Evolutionary conservation across 1,284 basidiomycete species (phyloP), one percentile per base, ranked within the genome.

Genomic region (Veloboletus limbatus): DNA sequence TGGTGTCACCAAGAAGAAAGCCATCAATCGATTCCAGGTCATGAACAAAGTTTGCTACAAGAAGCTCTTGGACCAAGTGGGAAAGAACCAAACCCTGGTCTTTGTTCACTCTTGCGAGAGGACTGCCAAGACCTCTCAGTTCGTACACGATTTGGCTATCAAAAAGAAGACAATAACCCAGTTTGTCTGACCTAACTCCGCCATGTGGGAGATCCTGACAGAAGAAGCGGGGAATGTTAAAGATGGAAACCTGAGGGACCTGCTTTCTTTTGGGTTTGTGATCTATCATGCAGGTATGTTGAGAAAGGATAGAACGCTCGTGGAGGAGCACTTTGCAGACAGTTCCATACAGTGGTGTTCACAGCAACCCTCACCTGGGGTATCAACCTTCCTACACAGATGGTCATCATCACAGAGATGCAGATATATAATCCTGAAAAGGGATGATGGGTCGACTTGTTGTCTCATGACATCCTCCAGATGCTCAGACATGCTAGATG

Each of bases 11-110:
- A 97, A 99, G 74, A 98, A 97, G 78, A 99, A 98, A 72, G 97
- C 97, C 0, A 98, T 99, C 78, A 98, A 97, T 69, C 84, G 97
- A 4, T 90, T 96, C 63, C 94, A 98, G 65, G 86, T 98, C 52
- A 96, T 94, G 81, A 99, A 99, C 72, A 95, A 99, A 66, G 95
- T 99, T 31, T 97, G 95, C 67, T 99, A 99, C 74, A 95, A 99
- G 68, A 99, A 99, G 73, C 91, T 97, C 1, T 79, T 96, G 24
- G 92, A 97, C 58, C 90, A 97, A 62, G 92, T 90, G 0, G 88
- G 90, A 42, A 91, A 89, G 71, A 90, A 93, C 54, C 91, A 94
- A 60, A 90, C 88, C 0, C 79, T 99, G 26, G 94, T 99, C 26
- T 99, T 99, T 62, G 94, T 98, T 1, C 97, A 99, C 66, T 99